Percentiles rank a stretch among this genome's conserved stretches.
phyloP scores from a whole-genome alignment of 73 alveolate species.

The Paramecium caudatum region DNA sequence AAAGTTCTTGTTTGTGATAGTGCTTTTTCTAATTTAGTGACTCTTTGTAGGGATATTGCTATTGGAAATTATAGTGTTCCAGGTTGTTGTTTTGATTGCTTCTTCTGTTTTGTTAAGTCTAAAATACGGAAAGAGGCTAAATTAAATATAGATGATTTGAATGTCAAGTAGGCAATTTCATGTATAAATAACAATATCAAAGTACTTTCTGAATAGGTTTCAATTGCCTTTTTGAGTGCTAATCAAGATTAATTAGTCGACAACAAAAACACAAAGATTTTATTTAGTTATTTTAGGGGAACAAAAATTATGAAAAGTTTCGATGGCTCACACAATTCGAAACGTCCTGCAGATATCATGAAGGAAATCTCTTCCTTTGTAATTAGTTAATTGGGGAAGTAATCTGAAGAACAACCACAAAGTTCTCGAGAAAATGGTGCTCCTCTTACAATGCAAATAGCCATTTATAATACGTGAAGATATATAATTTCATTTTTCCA shows the following conservation, averaged over 20 bases:
- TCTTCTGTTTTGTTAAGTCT: constrained; percentile 42
- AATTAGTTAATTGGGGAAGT: constrained; percentile 13
- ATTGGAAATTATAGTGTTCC: constrained; percentile 5
- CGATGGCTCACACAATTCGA: constrained; percentile 49
- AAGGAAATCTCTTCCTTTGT: constrained; percentile 6
- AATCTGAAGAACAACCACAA: not conserved
- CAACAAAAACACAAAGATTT: not conserved
- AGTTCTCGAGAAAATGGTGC: constrained; percentile 52
- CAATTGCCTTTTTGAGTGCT: constrained; percentile 56
- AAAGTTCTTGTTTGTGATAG: constrained; percentile 62
- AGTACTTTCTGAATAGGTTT: not conserved
- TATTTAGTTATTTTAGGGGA: not conserved
- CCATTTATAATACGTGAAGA: too few species aligned
- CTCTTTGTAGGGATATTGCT: not conserved
- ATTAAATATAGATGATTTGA: constrained; percentile 55
- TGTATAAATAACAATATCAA: not conserved
- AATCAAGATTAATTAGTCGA: constrained; percentile 19
- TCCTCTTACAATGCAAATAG: too few species aligned
- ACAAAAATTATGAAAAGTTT: not conserved
- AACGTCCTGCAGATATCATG: constrained; percentile 56
- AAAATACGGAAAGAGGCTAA: constrained; percentile 51
- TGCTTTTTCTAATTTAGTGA: constrained; percentile 56
- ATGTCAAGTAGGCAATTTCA: not conserved
- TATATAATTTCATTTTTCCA: too few species aligned
- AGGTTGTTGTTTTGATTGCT: constrained; percentile 59